Percentiles rank a stretch among this genome's conserved stretches.
Evolutionary conservation across 208 protist species (phyloP).

Genomic region (Zelonia costaricensis): DNA sequence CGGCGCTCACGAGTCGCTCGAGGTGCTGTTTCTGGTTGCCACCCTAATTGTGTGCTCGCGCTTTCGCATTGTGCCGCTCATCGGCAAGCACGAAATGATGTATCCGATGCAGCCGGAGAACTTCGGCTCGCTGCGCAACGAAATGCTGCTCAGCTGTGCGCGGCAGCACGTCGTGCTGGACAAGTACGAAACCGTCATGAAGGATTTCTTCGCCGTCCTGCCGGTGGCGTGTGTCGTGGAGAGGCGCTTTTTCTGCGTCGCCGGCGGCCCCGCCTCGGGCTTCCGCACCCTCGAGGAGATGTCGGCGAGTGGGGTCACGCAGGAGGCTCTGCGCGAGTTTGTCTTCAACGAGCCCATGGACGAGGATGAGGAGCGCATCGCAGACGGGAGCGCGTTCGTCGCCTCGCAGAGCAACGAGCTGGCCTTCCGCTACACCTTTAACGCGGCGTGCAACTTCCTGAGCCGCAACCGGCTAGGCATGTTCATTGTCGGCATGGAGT

Average conservation of each 20-base stretch:
- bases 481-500: slow-evolving; percentile 80
- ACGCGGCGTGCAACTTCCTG: slow-evolving; percentile 82
- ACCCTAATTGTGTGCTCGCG: slow-evolving; percentile 56
- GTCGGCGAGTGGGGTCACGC: slow-evolving; percentile 13
- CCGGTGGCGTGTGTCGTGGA: slow-evolving; percentile 72
- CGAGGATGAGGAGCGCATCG: slow-evolving; percentile 76
- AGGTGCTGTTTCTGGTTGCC: slow-evolving; percentile 69
- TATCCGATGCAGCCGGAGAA: slow-evolving; percentile 68
- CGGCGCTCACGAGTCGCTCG: slow-evolving; percentile 71
- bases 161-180: slow-evolving; percentile 40
- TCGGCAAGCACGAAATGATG: slow-evolving; percentile 80
- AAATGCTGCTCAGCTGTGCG: slow-evolving; percentile 45
- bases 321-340: slow-evolving; percentile 56
- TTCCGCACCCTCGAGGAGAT: slow-evolving; percentile 56
- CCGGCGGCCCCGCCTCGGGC: slow-evolving; percentile 52
- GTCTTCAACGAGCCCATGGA: slow-evolving; percentile 81
- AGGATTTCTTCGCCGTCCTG: slow-evolving; percentile 61
- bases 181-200: slow-evolving; percentile 45
- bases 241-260: slow-evolving; percentile 69
- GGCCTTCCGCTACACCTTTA: slow-evolving; percentile 75
- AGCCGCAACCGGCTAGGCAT: slow-evolving; percentile 61
- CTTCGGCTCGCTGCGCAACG: slow-evolving; percentile 73
- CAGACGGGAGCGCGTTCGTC: slow-evolving; percentile 59
- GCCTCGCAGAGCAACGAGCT: slow-evolving; percentile 39
- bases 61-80: slow-evolving; percentile 50